These are phyloP conservation scores for Tubosaeta sp. DNA, from an alignment of 768 basidiomycete genomes.

Conservation along the genomic window DNA sequence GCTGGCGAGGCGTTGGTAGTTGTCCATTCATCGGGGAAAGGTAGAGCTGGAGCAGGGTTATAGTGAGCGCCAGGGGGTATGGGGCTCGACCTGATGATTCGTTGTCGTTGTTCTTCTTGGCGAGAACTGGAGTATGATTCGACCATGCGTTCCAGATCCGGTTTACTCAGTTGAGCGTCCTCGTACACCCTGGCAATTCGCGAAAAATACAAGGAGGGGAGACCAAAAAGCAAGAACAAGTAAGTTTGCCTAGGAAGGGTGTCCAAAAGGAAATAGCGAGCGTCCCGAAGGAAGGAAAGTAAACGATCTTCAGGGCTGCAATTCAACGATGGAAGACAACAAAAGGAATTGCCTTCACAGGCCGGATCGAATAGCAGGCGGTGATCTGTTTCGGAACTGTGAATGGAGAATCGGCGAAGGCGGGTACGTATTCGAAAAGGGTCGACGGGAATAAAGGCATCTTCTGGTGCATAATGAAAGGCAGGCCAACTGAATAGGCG, in stretches of 20 bases:
- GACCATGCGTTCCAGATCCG: conserved; percentile 59
- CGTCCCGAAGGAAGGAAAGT: conserved; percentile 14
- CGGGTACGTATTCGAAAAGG: conserved; percentile 41
- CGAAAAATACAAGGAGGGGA: conserved; percentile 78
- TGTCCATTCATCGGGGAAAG: conserved; percentile 54
- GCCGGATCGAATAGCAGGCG: conserved; percentile 14
- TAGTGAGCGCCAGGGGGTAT: conserved; percentile 25
- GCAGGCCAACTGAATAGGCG: conserved; percentile 53
- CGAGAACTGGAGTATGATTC: conserved; percentile 26
- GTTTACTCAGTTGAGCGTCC: conserved; percentile 72
- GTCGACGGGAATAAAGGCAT: conserved; percentile 53
- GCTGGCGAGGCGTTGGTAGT: conserved; percentile 53
- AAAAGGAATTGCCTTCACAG: conserved; percentile 21
- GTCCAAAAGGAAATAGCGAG: conserved; percentile 30
- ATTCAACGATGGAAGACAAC: conserved; percentile 17
- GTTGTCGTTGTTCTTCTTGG: conserved; percentile 14
- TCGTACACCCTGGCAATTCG: conserved; percentile 74
- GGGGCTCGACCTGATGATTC: conserved; percentile 20
- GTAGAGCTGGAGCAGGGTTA: conserved; percentile 27
- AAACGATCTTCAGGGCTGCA: conserved; percentile 15
- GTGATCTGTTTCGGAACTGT: conserved; percentile 20
- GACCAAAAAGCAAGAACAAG: conserved; percentile 50
- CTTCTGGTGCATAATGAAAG: conserved; percentile 49
- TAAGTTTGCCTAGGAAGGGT: conserved; percentile 42
- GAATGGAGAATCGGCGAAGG: conserved; percentile 18